Evolutionary conservation across 2,329 filamentous ascomycete species (phyloP), one percentile per base, ranked within the genome.

Genomic region (Neoscytalidium dimidiatum): DNA sequence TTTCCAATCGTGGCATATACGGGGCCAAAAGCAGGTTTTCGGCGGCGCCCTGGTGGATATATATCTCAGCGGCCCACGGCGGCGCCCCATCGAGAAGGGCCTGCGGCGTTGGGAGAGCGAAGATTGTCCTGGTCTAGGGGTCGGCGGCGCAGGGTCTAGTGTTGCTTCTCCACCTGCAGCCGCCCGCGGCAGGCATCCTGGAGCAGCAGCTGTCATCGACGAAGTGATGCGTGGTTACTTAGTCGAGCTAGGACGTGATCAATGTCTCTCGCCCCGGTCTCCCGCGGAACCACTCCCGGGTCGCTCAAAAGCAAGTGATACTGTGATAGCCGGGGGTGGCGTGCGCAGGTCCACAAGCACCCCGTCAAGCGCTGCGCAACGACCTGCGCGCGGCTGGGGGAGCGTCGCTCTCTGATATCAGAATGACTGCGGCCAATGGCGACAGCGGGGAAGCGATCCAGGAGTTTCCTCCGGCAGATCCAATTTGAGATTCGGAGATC

Each of bases 1-100:
- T n/a, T 46, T 44, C 38, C 41, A 31, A 57, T 46, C 41, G 56
- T 41, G 19, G 41, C 56, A n/a, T 17, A 2, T n/a, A n/a, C 38
- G n/a, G 13, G 29, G 56, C 38, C 23, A 31, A 31, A 56, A 46
- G 56, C 56, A 60, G 56, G 38, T 60, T 60, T 44, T 33, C 23
- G 19, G 6, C 17, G 14, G 23, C 49, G 21, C 38, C 11, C 23
- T n/a, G 33, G 56, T 46, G 56, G 38, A 33, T 60, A 46, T 44
- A 44, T 29, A 33, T 28, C 35, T 29, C 23, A 26, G 11, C 19
- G 21, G 31, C 38, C 19, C 29, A 41, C 28, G 26, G 23, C 49
- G 19, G 14, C 28, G 48, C 19, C 21, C 48, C 17, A 4, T 28
- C 26, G 48, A 31, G 28, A 5, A n/a, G 11, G 29, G n/a, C 21